These are phyloP conservation scores for Pelargonium australe DNA, from an alignment of 441 rosid genomes.

Conservation along the genomic window DNA sequence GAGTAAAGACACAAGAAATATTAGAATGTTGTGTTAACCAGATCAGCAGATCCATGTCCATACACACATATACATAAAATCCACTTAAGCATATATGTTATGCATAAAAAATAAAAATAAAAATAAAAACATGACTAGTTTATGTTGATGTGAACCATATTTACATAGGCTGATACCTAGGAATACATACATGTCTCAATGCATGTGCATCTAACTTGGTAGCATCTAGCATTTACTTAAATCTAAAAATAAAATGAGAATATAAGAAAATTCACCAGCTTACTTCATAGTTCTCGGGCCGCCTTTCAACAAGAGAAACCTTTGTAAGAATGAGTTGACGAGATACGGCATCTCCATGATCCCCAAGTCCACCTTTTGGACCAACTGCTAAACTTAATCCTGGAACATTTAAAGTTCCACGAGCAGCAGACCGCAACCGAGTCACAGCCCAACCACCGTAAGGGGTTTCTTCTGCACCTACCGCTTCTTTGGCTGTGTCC, in stretches of 20 bases:
- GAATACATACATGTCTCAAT: neutral
- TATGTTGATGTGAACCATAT: slow-evolving; percentile 1
- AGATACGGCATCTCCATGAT: slow-evolving; percentile 87
- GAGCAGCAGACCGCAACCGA: slow-evolving; percentile 93
- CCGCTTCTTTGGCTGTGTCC: slow-evolving; percentile 79
- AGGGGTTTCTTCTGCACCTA: slow-evolving; percentile 92
- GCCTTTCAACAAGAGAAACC: slow-evolving; percentile 90
- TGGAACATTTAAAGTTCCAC: slow-evolving; percentile 78
- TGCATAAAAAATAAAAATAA: no score
- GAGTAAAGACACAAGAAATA: neutral
- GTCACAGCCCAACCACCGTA: slow-evolving; percentile 92
- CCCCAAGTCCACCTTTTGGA: slow-evolving; percentile 97
- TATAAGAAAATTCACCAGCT: slow-evolving; percentile 43
- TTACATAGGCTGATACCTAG: neutral
- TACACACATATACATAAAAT: neutral
- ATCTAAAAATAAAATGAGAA: slow-evolving; percentile 25
- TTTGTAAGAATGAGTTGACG: slow-evolving; percentile 88
- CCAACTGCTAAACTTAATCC: slow-evolving; percentile 82
- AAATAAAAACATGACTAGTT: neutral
- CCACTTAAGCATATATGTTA: neutral
- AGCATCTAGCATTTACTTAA: slow-evolving; percentile 12
- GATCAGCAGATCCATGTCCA: neutral
- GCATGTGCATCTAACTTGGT: neutral
- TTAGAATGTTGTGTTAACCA: neutral
- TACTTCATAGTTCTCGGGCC: slow-evolving; percentile 99